phyloP scores from a whole-genome alignment of 225 moss, liverwort and hornwort species.

The Polytrichum commune region DNA sequence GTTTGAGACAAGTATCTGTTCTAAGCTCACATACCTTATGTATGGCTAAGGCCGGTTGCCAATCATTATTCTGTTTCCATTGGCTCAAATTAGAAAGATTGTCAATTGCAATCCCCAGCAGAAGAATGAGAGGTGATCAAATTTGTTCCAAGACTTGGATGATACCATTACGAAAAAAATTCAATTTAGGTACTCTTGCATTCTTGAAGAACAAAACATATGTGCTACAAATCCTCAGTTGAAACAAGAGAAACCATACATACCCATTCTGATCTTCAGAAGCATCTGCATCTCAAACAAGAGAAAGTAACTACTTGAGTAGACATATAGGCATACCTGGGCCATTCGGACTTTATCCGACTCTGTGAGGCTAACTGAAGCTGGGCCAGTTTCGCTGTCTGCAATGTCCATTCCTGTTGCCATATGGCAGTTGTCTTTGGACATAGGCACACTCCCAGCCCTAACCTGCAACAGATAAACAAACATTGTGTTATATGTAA shows the following conservation, averaged over 20 bases:
- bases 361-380: slow-evolving; percentile 43
- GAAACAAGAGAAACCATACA: neutral
- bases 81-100: no score
- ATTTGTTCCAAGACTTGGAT: no score
- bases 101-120: no score
- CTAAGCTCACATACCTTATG: no score
- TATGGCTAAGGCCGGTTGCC: no score
- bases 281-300: neutral
- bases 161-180: no score
- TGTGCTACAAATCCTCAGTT: neutral
- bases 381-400: slow-evolving; percentile 39
- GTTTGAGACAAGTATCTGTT: no score
- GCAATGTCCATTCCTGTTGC: slow-evolving; percentile 37
- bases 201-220: neutral
- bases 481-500: no score
- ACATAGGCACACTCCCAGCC: slow-evolving; percentile 23
- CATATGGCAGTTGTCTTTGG: slow-evolving; percentile 21
- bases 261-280: neutral
- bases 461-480: slow-evolving; percentile 20
- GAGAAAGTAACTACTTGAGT: no score
- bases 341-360: slow-evolving; percentile 53
- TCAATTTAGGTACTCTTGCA: no score
- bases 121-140: no score
- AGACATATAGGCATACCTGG: slow-evolving; percentile 32
- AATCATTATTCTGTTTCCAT: no score